Evolutionary conservation across 139 green algal genomes (phyloP), one percentile per base, ranked within the genome.

Genomic region (Haematococcus sp.): DNA sequence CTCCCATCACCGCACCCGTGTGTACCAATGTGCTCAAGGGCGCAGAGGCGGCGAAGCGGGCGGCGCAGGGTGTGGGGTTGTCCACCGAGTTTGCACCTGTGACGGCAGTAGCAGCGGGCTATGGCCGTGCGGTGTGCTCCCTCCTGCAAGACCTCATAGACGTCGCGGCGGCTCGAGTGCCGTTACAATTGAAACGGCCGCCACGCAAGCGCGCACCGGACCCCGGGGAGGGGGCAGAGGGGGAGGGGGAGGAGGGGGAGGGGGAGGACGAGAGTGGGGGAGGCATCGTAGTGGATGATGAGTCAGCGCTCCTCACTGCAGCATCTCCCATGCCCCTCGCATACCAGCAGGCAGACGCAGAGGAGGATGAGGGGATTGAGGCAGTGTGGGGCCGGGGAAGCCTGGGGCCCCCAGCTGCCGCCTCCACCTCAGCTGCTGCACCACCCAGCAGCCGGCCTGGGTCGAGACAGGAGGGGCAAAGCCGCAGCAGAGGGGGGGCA

Each of bases 1-100:
- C 54, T 4, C 54, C 54, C 5, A 13, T 13, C 68, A 66, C 19
- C 52, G 23, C 83, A n/a, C 72, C 59, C 1, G 15, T 74, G 32
- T 77, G 66, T 30, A 70, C 51, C 32, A 81, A 84, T 74, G n/a
- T 79, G 32, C 67, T 82, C n/a, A n/a, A 75, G 44, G 81, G 75
- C 11, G 81, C 81, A n/a, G 81, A 84, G 56, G 77, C 71, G 2
- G 54, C 73, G 5, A 78, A 76, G 52, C 68, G 60, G 30, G 77
- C 77, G 43, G 81, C 81, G 1, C 74, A 80, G 25, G 70, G 25
- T 23, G 23, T 81, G 25, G 74, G 75, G 0, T 46, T 87, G 22
- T 72, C 43, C 27, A 81, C 74, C 15, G 81, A 81, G 49, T 87
- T 75, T 61, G 76, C 71, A 33, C 81, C 73, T 7, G 52, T 77